Evolutionary conservation across 2,329 filamentous ascomycete genomes (phyloP), one percentile per base, ranked within the genome.

Genomic region (Helminthosporium solani): DNA sequence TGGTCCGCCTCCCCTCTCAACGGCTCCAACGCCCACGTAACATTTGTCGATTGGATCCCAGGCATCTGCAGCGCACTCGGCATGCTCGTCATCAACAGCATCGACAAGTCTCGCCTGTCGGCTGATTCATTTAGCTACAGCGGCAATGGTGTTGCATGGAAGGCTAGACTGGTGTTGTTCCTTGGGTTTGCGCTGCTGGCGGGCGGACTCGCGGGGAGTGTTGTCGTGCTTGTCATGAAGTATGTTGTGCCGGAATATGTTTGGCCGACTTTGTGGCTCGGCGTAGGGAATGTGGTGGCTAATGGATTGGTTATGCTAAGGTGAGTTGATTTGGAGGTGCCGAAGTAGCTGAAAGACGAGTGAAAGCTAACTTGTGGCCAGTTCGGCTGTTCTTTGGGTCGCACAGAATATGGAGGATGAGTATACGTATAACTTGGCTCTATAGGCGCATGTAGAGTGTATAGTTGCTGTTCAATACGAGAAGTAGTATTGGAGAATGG

Each of bases 401-500:
- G 83, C 81, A 41, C 84, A 87, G 74, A 87, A 86, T 60, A 85
- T 87, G 72, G 84, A 87, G 66, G 84, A 87, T 58, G 84, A 86
- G 60, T 87, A 86, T 66, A 85, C 83, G 23, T 87, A 87, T 68
- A 86, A 82, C 59, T 71, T 87, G 51, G 81, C 83, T 40, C 75
- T 87, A 53, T 87, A 51, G 47, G n/a, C 38, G n/a, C 23, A 40
- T 36, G 7, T 44, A 28, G 27, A 11, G 28, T n/a, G 28, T n/a
- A 31, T 31, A 14, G 3, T 12, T 42, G 38, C 27, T 28, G 36
- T 14, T n/a, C 18, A 31, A 15, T 12, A 3, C 12, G 34, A 23
- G 42, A 14, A 15, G 21, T 14, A 19, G 27, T 15, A 7, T 19
- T 36, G 4, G 30, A 37, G 30, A 9, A 25, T 25, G 23, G 23